Evolutionary conservation across 2,329 filamentous ascomycete genomes (phyloP), one percentile per base, ranked within the genome.

Genomic region (Fusarium brachygibbosum): DNA sequence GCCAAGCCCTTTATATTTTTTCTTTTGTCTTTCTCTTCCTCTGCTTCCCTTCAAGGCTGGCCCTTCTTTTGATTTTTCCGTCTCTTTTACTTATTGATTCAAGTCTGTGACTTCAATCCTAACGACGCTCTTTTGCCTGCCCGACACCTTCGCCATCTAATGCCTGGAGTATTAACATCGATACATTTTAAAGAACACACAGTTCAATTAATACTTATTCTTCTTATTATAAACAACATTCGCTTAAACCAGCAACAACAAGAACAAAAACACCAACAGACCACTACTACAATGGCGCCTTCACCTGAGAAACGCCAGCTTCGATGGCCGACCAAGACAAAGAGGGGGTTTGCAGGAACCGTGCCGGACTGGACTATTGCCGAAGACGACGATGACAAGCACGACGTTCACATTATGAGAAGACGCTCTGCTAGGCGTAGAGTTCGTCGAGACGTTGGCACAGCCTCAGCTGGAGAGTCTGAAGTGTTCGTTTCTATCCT

Each of bases 301-400:
- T 42, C 57, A 25, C 32, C 56, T n/a, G 64, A 70, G 19, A 50
- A 58, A 52, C 54, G 38, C 38, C 59, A 64, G 35, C 31, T 57
- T 54, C 69, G 61, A 45, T 74, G 71, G 71, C 63, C 72, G 32
- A 56, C 51, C 38, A 58, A 70, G 51, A 62, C 58, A 35, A 68
- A 65, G 54, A 66, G 62, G 32, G 63, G 53, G 42, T 61, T 69
- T 37, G 58, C 61, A 19, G 60, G 59, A 44, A 50, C 51, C 35
- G 51, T 74, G 10, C 74, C 73, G 3, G 56, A 64, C 10, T 78
- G 76, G 76, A 77, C 76, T 16, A 66, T 65, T 23, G 75, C 60
- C n/a, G 76, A 40, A 12, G 48, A 77, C 40, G 71, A 73, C 25
- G 63, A 46, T 45, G 68, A 74, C 28, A 55, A 72, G 40, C 60